These are phyloP conservation scores for Cyberlindnera veronae DNA, from an alignment of 805 yeast species.

Conservation along the genomic window DNA sequence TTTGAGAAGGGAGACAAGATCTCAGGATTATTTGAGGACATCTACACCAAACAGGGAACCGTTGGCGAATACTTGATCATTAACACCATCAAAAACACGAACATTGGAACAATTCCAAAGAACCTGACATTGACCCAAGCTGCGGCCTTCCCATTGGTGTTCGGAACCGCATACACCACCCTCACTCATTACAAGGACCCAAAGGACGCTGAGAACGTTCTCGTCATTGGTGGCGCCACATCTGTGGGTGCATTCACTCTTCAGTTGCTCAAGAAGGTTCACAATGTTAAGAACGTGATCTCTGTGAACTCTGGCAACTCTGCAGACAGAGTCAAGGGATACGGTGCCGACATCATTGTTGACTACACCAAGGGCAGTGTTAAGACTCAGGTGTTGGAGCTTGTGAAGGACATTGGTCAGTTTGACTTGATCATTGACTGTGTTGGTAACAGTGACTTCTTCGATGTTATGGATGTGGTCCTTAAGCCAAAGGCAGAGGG, in stretches of 20 bases:
- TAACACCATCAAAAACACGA: conserved; percentile 32
- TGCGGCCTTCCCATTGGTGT: conserved; percentile 62
- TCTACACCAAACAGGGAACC: conserved; percentile 36
- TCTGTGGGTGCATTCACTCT: conserved; percentile 57
- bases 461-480: conserved; percentile 37
- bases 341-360: conserved; percentile 58
- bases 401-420: conserved; percentile 30
- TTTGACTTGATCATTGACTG: conserved; percentile 66
- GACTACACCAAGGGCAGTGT: conserved; percentile 51
- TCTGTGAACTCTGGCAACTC: conserved; percentile 54
- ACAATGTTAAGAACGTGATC: conserved; percentile 47
- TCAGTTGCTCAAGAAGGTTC: conserved; percentile 51
- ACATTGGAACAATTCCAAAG: conserved; percentile 39
- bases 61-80: conserved; percentile 44
- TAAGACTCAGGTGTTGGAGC: conserved; percentile 28
- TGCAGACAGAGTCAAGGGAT: conserved; percentile 35
- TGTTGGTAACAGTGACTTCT: conserved; percentile 54
- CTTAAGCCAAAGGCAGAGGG: conserved; percentile 46
- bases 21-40: conserved; percentile 36
- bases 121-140: conserved; percentile 45
- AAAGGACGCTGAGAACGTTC: conserved; percentile 43
- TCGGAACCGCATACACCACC: conserved; percentile 56
- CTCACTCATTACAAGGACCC: conserved; percentile 33
- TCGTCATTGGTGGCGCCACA: conserved; percentile 74
- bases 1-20: conserved; percentile 52